These are phyloP conservation scores for Epithele typhae DNA, from an alignment of 768 basidiomycete genomes.

Conservation along the genomic window DNA sequence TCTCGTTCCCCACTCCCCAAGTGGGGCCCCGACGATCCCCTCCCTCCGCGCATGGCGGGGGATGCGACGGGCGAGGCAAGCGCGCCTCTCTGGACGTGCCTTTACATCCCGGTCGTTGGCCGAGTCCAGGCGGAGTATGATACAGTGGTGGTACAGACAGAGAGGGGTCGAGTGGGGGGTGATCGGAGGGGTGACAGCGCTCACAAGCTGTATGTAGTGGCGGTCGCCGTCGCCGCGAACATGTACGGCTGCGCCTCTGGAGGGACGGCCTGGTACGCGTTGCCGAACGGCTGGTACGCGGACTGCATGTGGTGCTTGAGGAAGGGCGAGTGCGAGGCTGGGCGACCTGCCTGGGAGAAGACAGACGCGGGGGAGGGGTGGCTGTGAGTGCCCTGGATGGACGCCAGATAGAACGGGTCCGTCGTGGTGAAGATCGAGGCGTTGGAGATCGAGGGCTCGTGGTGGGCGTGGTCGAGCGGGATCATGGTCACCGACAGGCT, in stretches of 20 bases:
- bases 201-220: constrained; percentile 13
- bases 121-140: too few species aligned
- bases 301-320: constrained; percentile 17
- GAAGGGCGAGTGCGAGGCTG: constrained; percentile 38
- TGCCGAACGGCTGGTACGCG: constrained; percentile 6
- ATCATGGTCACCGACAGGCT: constrained; percentile 15
- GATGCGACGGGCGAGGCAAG: too few species aligned
- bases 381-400: constrained; percentile 32
- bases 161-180: constrained; percentile 2
- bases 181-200: constrained; percentile 1
- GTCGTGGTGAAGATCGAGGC: constrained; percentile 39
- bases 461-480: constrained; percentile 13
- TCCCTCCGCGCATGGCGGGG: too few species aligned
- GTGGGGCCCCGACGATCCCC: too few species aligned
- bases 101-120: too few species aligned
- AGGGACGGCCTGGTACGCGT: constrained; percentile 10
- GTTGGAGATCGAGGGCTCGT: constrained; percentile 24
- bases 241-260: constrained; percentile 15
- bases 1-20: background rate
- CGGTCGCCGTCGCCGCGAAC: constrained; percentile 11
- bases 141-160: constrained; percentile 16
- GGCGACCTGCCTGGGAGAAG: constrained; percentile 35
- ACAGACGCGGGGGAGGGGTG: constrained; percentile 26
- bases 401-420: constrained; percentile 48
- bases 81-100: too few species aligned